Conservation (phyloP, 768 basidiomycete species). For the Rhodosporidiobolus sp. region DNA sequence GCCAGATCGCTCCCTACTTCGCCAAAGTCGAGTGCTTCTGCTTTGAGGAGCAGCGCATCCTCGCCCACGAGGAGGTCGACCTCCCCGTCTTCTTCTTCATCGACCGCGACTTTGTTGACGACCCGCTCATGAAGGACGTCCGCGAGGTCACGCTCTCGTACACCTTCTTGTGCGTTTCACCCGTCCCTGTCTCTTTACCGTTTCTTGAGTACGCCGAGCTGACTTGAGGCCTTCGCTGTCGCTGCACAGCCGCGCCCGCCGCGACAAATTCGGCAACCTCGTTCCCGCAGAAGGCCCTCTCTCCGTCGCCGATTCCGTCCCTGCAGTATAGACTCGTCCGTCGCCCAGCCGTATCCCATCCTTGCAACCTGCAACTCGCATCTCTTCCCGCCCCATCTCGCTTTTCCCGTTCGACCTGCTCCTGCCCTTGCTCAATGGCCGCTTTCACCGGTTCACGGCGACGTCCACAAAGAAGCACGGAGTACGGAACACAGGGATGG, state of each 20-base stretch:
- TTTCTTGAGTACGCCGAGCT: neutral
- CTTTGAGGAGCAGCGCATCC: slow-evolving; percentile 93
- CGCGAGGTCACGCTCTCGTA: slow-evolving; percentile 92
- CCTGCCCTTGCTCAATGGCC: neutral
- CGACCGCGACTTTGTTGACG: slow-evolving; percentile 92
- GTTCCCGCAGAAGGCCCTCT: slow-evolving; percentile 40
- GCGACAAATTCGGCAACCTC: slow-evolving; percentile 42
- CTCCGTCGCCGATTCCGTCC: slow-evolving; percentile 22
- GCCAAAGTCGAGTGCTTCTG: slow-evolving; percentile 99
- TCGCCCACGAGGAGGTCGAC: slow-evolving; percentile 94
- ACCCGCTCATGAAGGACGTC: slow-evolving; percentile 78
- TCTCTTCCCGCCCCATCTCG: neutral
- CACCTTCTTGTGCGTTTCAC: slow-evolving; percentile 69
- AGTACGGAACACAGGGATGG: too few species aligned
- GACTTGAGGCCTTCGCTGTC: too few species aligned
- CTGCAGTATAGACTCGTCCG: slow-evolving; percentile 22
- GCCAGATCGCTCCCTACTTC: slow-evolving; percentile 92
- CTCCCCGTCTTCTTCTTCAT: slow-evolving; percentile 99
- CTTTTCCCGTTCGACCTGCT: neutral
- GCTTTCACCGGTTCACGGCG: neutral
- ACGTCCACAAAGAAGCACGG: too few species aligned
- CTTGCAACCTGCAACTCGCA: neutral
- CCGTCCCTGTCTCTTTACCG: too few species aligned
- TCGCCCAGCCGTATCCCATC: neutral
- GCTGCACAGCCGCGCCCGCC: slow-evolving; percentile 36